A percentile compares a stretch with the other conserved stretches of the same genome.
These are phyloP conservation scores for Podospora comata DNA, from an alignment of 495 filamentous ascomycete genomes.

Conservation along the genomic window DNA sequence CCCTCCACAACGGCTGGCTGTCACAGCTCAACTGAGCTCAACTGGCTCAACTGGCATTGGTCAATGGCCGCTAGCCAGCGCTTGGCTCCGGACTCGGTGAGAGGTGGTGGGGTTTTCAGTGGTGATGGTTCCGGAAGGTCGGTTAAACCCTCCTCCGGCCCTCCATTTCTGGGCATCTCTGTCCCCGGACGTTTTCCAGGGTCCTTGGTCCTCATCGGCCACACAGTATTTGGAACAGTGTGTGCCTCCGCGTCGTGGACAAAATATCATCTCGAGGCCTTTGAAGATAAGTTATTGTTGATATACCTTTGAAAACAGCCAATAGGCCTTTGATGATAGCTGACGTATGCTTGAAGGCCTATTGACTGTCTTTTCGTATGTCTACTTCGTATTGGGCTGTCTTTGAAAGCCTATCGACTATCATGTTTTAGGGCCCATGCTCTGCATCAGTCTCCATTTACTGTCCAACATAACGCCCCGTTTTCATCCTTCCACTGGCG, in stretches of 20 bases:
- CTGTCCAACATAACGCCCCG: too few species aligned
- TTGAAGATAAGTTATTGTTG: too few species aligned
- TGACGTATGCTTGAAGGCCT: too few species aligned
- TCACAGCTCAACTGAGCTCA: not conserved
- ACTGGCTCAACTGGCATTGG: conserved; percentile 20
- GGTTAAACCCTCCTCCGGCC: conserved; percentile 4
- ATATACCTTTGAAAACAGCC: too few species aligned
- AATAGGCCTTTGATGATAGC: too few species aligned
- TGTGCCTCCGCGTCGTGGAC: not conserved
- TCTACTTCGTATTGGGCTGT: too few species aligned
- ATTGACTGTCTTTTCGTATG: too few species aligned
- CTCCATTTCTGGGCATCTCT: conserved; percentile 3
- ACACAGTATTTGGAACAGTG: not conserved
- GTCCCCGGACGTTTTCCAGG: not conserved
- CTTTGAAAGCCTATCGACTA: too few species aligned
- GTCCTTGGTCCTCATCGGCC: not conserved
- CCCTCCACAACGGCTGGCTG: conserved; percentile 1
- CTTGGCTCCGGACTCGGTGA: conserved; percentile 20
- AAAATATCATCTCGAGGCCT: too few species aligned
- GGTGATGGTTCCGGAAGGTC: conserved; percentile 2
- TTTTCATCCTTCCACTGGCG: not conserved
- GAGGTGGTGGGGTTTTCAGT: not conserved
- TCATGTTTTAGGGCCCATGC: too few species aligned
- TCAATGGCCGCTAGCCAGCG: conserved; percentile 19
- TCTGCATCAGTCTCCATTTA: too few species aligned